A percentile compares a stretch with the other conserved stretches of the same genome.
Evolutionary conservation across 1,139 yeast species (phyloP).

Genomic region (Fermentozyma sake): DNA sequence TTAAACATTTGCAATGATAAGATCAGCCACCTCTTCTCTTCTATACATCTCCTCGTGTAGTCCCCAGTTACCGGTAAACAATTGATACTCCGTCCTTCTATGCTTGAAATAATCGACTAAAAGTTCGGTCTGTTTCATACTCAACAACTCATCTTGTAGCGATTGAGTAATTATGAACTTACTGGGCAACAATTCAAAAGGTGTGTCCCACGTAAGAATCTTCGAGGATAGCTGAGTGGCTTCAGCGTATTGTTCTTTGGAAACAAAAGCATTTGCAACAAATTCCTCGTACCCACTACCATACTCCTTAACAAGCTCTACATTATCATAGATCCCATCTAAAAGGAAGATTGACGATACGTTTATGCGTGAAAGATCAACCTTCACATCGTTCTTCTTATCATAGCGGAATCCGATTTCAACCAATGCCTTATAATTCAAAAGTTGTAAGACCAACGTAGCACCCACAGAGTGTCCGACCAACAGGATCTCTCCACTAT

Average conservation of each 20-base stretch:
- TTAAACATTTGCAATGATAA: too few species aligned
- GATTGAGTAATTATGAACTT: constrained; percentile 29
- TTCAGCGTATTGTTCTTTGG: constrained; percentile 14
- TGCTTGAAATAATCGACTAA: constrained; percentile 14
- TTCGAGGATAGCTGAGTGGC: constrained; percentile 24
- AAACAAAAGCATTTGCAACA: constrained; percentile 39
- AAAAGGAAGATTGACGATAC: too few species aligned
- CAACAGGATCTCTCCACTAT: constrained; percentile 23
- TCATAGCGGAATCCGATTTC: too few species aligned
- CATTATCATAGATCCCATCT: constrained; percentile 51
- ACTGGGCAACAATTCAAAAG: too few species aligned
- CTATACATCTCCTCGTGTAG: constrained; percentile 32
- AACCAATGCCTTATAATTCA: too few species aligned
- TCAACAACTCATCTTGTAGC: constrained; percentile 31
- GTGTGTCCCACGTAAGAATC: too few species aligned
- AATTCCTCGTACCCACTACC: constrained; percentile 35
- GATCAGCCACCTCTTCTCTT: constrained; percentile 16
- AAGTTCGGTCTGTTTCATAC: constrained; percentile 19
- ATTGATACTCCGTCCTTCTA: constrained; percentile 4
- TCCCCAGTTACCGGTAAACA: constrained; percentile 24
- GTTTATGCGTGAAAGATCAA: too few species aligned
- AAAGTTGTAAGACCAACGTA: constrained; percentile 56
- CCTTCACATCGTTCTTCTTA: too few species aligned
- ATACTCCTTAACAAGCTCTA: constrained; percentile 37
- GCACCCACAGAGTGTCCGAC: constrained; percentile 88